Evolutionary conservation across 495 filamentous ascomycete species (phyloP).

Genomic region (Halenospora varia): DNA sequence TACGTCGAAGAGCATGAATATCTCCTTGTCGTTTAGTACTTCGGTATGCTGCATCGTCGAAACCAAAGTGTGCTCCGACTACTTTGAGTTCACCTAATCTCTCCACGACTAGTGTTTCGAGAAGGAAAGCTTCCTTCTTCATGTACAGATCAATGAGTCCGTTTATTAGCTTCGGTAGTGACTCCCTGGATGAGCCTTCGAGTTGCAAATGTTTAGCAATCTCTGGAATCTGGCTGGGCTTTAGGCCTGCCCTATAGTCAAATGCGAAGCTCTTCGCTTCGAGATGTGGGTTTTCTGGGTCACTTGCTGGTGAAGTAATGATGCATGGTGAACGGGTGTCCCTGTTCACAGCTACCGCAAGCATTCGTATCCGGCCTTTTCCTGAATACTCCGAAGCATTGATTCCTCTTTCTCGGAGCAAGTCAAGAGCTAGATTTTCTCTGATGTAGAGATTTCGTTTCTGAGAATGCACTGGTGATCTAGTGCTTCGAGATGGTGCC

Average conservation of each 20-base stretch:
- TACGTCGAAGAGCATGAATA: slow-evolving; percentile 55
- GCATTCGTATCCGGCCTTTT: slow-evolving; percentile 29
- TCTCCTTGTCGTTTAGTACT: slow-evolving; percentile 60
- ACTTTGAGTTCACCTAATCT: slow-evolving; percentile 42
- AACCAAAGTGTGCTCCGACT: slow-evolving; percentile 52
- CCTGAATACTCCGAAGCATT: slow-evolving; percentile 40
- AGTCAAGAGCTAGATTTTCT: slow-evolving; percentile 50
- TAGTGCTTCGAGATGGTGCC: not conserved
- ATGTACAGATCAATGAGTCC: slow-evolving; percentile 57
- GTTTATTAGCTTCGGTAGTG: slow-evolving; percentile 46
- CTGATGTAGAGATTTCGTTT: slow-evolving; percentile 56
- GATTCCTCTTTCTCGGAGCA: slow-evolving; percentile 52
- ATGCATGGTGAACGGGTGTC: slow-evolving; percentile 61
- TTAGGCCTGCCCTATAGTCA: slow-evolving; percentile 43
- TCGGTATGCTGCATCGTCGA: slow-evolving; percentile 76
- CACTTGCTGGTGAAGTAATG: slow-evolving; percentile 50
- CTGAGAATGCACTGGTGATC: slow-evolving; percentile 28
- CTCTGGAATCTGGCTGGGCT: slow-evolving; percentile 30
- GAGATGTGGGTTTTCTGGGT: slow-evolving; percentile 26
- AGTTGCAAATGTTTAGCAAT: slow-evolving; percentile 51
- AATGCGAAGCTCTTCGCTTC: slow-evolving; percentile 57
- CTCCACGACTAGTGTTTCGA: slow-evolving; percentile 45
- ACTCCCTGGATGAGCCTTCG: slow-evolving; percentile 31
- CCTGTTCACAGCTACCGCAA: slow-evolving; percentile 66
- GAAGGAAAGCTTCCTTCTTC: slow-evolving; percentile 62